Percentiles rank a stretch among this genome's conserved stretches.
These are phyloP conservation scores for Salvia hispanica DNA, from an alignment of 257 asterid species.

Conservation along the genomic window DNA sequence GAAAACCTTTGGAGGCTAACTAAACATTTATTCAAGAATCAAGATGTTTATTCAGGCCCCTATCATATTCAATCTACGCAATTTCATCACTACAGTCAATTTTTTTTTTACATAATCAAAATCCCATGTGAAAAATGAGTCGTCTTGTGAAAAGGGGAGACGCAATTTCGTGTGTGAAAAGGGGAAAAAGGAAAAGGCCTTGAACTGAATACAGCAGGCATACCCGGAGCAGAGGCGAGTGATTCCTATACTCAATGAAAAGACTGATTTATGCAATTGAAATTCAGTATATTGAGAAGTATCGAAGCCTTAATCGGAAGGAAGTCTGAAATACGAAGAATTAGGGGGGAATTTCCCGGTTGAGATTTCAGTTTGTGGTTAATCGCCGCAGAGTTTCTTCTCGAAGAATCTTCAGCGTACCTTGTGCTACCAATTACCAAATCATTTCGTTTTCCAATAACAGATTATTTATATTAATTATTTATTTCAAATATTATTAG, in stretches of 20 bases:
- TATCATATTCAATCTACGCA: conserved; percentile 8
- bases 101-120: no score
- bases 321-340: background rate
- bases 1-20: background rate
- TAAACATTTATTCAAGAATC: background rate
- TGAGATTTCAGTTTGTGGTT: background rate
- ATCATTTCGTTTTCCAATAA: no score
- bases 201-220: conserved; percentile 7
- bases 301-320: conserved; percentile 33
- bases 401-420: background rate
- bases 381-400: conserved; percentile 19
- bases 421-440: no score
- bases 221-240: conserved; percentile 26
- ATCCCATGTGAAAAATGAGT: no score
- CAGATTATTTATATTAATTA: no score
- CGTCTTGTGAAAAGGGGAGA: background rate
- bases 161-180: background rate
- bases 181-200: background rate
- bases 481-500: no score
- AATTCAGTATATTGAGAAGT: no score
- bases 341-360: background rate
- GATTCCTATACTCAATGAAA: conserved; percentile 1
- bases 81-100: no score
- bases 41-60: background rate
- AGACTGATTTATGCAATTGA: background rate